Evolutionary conservation across 768 basidiomycete genomes (phyloP), one percentile per base, ranked within the genome.

Genomic region (Lyophyllum atratum): DNA sequence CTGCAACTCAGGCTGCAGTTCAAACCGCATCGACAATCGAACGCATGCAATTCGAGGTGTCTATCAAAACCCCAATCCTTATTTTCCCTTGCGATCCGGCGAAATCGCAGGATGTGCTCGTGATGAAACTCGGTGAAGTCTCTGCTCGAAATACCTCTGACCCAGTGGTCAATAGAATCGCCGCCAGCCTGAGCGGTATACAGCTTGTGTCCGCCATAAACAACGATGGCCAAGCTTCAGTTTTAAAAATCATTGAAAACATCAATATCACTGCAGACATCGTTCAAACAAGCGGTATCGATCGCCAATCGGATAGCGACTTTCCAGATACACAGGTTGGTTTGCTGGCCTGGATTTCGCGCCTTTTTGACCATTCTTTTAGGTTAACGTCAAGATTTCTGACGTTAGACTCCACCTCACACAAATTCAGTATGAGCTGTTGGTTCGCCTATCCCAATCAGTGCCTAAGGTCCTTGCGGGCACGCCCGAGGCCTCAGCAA

Each of bases 21-120:
- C 93, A 98, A 69, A 80, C 83, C 47, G 97, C 95, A 4, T 86
- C 93, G n/a, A 92, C 92, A 70, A 90, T 95, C n/a, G 88, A 92
- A 63, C 84, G 87, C 50, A 95, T 98, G 91, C 85, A 92, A 70
- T 98, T 95, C 73, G 84, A 93, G 56, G 70, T 98, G n/a, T 85
- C 87, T 24, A 78, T 98, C 66, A 93, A 90, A 73, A 89, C 95
- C 0, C 97, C 97, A 0, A 98, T 99, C 62, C 70, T 98, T 46
- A 78, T 96, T 24, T 87, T 98, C 67, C 97, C 97, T 11, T 81
- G 85, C 8, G 79, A 90, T 66, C 76, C 87, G 2, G 70, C 79
- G 2, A 72, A 68, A 6, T 86, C 87, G 8, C 76, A 72, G 12
- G 92, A 98, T 70, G 75, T 80, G 25, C 76, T 99, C 33, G 80